A percentile compares a stretch with the other conserved stretches of the same genome.
Evolutionary conservation across 163 green algal species (phyloP).

Genomic region (Volvox carteri): DNA sequence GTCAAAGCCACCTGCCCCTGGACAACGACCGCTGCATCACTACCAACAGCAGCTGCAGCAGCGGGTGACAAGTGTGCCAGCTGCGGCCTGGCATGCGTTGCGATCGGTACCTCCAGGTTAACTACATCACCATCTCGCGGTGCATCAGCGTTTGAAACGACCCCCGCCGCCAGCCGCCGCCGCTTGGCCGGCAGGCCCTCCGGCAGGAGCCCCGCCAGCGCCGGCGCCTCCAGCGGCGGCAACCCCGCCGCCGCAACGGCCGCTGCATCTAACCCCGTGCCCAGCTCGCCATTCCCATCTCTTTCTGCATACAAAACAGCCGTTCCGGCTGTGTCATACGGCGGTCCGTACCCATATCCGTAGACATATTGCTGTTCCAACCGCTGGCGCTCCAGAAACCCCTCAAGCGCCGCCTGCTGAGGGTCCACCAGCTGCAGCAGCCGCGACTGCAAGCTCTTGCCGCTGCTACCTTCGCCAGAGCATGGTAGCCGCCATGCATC

Average conservation of each 20-base stretch:
- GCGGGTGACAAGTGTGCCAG: neutral
- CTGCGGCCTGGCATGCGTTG: neutral
- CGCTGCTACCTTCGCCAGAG: no score
- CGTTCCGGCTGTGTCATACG: neutral
- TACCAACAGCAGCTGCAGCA: neutral
- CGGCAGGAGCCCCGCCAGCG: conserved; percentile 12
- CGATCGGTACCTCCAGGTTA: neutral
- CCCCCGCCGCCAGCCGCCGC: neutral
- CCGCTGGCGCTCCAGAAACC: conserved; percentile 25
- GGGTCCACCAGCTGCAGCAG: conserved; percentile 17
- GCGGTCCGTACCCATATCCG: conserved; percentile 4
- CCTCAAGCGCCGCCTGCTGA: neutral
- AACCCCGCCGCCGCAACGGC: conserved; percentile 18
- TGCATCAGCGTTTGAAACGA: no score
- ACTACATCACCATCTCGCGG: neutral
- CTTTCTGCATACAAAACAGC: no score
- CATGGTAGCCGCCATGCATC: neutral
- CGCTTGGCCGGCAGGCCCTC: neutral
- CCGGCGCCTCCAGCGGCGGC: conserved; percentile 3
- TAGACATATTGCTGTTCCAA: conserved; percentile 25
- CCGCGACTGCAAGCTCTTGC: neutral
- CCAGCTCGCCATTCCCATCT: no score
- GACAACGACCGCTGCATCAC: no score
- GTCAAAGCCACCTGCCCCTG: no score
- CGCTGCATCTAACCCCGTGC: no score